A percentile compares a stretch with the other conserved stretches of the same genome.
phyloP scores from a whole-genome alignment of 768 basidiomycete species.

The Trametes cingulata region DNA sequence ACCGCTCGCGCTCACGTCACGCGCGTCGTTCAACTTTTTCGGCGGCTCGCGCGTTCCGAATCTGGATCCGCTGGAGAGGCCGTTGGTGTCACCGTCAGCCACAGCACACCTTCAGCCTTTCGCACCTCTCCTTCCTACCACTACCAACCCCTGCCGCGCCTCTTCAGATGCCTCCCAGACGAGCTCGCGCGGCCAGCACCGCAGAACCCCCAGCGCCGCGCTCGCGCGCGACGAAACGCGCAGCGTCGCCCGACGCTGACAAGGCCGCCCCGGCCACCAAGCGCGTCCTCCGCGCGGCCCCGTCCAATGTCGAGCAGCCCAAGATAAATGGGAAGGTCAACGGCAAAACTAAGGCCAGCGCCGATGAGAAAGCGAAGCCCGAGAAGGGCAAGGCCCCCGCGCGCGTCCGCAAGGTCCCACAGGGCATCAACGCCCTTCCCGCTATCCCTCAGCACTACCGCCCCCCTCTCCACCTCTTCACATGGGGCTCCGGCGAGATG shows the following conservation, averaged over 20 bases:
- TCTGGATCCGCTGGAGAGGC: not conserved
- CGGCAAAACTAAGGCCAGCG: conserved; percentile 18
- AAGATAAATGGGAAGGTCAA: conserved; percentile 1
- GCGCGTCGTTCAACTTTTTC: conserved; percentile 20
- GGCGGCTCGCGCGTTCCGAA: conserved; percentile 2
- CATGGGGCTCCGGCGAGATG: conserved; percentile 92
- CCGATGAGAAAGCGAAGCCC: conserved; percentile 15
- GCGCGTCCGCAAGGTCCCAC: conserved; percentile 12
- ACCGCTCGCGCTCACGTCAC: conserved; percentile 19
- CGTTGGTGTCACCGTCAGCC: not conserved
- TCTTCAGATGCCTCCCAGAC: conserved; percentile 29
- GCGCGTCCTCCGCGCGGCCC: conserved; percentile 20
- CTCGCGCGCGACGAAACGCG: conserved; percentile 17
- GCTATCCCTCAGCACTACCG: conserved; percentile 53
- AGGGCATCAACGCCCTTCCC: conserved; percentile 58
- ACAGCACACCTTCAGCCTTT: not conserved
- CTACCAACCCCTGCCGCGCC: conserved; percentile 12
- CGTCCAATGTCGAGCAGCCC: conserved; percentile 16
- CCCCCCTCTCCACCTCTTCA: conserved; percentile 75
- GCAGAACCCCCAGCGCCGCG: conserved; percentile 9
- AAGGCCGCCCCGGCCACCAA: conserved; percentile 17
- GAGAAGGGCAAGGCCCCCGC: conserved; percentile 14
- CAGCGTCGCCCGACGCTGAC: conserved; percentile 13
- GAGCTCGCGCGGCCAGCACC: conserved; percentile 18
- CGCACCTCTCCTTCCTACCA: not conserved